Evolutionary conservation across 78 protist genomes (phyloP).

Genomic region (Planoprotostelium fungivorum): DNA sequence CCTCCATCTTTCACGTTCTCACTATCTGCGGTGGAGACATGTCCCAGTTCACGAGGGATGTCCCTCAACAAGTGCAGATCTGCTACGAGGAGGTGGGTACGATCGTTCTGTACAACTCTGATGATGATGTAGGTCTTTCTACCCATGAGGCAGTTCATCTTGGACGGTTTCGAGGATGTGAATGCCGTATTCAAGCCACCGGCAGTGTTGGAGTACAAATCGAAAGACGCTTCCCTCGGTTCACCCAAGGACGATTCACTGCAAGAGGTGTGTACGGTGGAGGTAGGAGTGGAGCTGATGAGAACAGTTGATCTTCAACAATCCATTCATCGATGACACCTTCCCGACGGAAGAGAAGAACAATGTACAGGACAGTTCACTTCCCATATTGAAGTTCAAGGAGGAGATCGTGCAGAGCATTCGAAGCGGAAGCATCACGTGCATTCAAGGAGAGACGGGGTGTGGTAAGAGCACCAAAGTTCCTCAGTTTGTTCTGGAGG

Average conservation of each 20-base stretch:
- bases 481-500: slow-evolving; percentile 82
- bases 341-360: neutral
- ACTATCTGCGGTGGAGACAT: neutral
- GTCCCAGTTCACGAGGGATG: neutral
- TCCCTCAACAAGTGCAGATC: neutral
- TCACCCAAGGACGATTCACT: neutral
- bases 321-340: neutral
- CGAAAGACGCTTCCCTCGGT: too few species aligned
- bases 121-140: neutral
- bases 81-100: neutral
- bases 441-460: slow-evolving; percentile 72
- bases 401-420: neutral
- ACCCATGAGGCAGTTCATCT: neutral
- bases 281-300: too few species aligned
- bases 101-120: neutral
- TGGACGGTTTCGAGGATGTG: neutral
- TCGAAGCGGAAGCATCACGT: neutral
- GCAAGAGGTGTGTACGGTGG: neutral
- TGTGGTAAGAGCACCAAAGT: slow-evolving; percentile 93
- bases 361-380: neutral
- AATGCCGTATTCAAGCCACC: neutral
- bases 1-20: neutral
- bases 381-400: neutral
- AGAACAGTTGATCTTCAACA: too few species aligned
- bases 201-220: too few species aligned